phyloP scores from a whole-genome alignment of 1,139 yeast genomes.

The Keqinozyma sinolaborantium region DNA sequence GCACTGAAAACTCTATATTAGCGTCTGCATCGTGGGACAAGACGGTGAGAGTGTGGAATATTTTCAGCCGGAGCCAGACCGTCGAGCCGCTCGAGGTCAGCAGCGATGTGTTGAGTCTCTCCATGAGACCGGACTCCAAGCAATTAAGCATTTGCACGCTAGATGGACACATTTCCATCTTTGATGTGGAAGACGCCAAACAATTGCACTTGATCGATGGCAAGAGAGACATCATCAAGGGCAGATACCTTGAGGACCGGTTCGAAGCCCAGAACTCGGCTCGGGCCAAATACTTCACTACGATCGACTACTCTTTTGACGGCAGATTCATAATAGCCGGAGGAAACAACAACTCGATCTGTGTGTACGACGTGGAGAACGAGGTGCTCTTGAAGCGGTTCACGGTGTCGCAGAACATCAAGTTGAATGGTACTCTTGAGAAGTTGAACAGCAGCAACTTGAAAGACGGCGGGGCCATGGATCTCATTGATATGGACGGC shows the following conservation, averaged over 20 bases:
- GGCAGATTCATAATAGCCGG: constrained; percentile 88
- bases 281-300: constrained; percentile 78
- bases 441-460: constrained; percentile 74
- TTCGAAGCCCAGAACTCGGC: constrained; percentile 79
- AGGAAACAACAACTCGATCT: constrained; percentile 87
- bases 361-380: constrained; percentile 84
- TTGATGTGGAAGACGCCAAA: constrained; percentile 78
- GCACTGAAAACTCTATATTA: constrained; percentile 69
- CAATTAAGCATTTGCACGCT: constrained; percentile 85
- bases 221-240: constrained; percentile 80
- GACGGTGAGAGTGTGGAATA: constrained; percentile 89
- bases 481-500: constrained; percentile 78
- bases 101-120: constrained; percentile 80
- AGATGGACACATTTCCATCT: constrained; percentile 82
- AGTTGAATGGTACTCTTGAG: constrained; percentile 83
- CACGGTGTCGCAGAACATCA: constrained; percentile 84
- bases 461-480: constrained; percentile 88
- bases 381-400: constrained; percentile 82
- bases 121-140: constrained; percentile 90
- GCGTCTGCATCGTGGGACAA: constrained; percentile 98
- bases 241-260: constrained; percentile 79
- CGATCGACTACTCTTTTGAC: constrained; percentile 83
- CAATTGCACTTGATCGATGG: constrained; percentile 87
- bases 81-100: constrained; percentile 88
- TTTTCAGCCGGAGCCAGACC: constrained; percentile 78